Conservation (phyloP, 371 early-diverging fungal species). For the Actinomortierella wolfii region DNA sequence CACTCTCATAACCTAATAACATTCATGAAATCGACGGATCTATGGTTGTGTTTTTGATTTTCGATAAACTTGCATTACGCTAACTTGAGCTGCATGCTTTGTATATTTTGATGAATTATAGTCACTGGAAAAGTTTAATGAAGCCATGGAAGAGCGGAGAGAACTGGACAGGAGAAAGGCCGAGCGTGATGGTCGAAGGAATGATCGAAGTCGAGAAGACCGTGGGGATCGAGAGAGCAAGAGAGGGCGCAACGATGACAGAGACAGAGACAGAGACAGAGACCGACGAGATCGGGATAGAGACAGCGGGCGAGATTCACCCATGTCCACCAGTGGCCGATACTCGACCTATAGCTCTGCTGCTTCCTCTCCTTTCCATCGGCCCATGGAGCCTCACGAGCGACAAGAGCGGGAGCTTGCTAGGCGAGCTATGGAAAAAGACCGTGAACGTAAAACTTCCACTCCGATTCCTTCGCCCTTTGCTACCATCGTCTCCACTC, state of each 20-base stretch:
- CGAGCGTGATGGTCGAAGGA: constrained; percentile 16
- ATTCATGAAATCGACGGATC: too few relatives aligned
- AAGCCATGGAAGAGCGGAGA: constrained; percentile 69
- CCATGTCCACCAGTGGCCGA: constrained; percentile 19
- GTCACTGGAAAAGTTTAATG: constrained; percentile 69
- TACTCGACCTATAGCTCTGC: constrained; percentile 40
- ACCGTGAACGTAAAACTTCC: constrained; percentile 29
- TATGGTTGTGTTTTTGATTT: too few relatives aligned
- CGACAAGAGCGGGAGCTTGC: constrained; percentile 32
- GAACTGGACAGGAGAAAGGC: constrained; percentile 58
- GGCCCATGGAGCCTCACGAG: constrained; percentile 44
- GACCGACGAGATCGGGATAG: constrained; percentile 6
- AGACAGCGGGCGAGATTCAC: constrained; percentile 10
- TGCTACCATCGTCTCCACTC: constrained; percentile 39
- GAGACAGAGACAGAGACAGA: constrained; percentile 15
- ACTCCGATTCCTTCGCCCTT: constrained; percentile 44
- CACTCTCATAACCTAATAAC: too few relatives aligned
- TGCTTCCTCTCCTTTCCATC: constrained; percentile 40
- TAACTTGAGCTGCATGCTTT: too few relatives aligned
- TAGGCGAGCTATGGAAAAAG: constrained; percentile 21
- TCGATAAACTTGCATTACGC: too few relatives aligned
- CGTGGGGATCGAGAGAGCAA: constrained; percentile 14
- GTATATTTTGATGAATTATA: constrained; percentile 11
- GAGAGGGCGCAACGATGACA: constrained; percentile 5
- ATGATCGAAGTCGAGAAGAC: not conserved